phyloP scores from a whole-genome alignment of 176 grass and related monocot genomes.

The Chrysopogon serrulatus region DNA sequence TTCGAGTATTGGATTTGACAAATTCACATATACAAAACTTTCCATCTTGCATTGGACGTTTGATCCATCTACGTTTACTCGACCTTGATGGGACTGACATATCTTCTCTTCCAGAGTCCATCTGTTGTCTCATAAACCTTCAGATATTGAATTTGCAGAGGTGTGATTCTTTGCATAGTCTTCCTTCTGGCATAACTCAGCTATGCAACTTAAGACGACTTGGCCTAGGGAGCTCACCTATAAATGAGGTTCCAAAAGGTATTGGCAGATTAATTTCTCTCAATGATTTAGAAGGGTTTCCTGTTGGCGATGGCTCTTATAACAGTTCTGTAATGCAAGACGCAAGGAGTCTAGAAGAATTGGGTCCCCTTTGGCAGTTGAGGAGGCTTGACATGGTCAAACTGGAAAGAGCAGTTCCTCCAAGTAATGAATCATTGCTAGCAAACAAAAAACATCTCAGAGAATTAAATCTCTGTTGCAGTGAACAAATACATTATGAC shows the following conservation, averaged over 20 bases:
- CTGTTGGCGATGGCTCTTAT: too few species aligned
- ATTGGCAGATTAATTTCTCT: not conserved
- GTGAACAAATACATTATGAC: too few species aligned
- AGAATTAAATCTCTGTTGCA: too few species aligned
- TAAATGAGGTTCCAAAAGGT: conserved; percentile 27
- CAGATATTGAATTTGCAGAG: not conserved
- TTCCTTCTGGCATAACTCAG: not conserved
- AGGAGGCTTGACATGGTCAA: too few species aligned
- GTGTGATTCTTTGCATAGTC: not conserved
- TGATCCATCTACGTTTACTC: not conserved
- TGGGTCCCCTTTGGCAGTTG: too few species aligned
- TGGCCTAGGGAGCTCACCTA: not conserved
- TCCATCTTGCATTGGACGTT: not conserved
- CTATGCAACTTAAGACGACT: conserved; percentile 3
- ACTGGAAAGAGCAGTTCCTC: too few species aligned
- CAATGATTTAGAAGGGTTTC: conserved; percentile 15
- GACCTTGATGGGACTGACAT: not conserved
- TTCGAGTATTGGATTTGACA: not conserved
- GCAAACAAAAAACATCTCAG: too few species aligned
- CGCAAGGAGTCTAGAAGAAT: too few species aligned
- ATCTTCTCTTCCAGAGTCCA: not conserved
- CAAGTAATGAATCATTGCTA: too few species aligned
- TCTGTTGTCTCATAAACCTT: conserved; percentile 18
- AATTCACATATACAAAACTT: not conserved
- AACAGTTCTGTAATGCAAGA: too few species aligned